Evolutionary conservation across 1,284 basidiomycete genomes (phyloP).

Genomic region (Pisolithus thermaeus): DNA sequence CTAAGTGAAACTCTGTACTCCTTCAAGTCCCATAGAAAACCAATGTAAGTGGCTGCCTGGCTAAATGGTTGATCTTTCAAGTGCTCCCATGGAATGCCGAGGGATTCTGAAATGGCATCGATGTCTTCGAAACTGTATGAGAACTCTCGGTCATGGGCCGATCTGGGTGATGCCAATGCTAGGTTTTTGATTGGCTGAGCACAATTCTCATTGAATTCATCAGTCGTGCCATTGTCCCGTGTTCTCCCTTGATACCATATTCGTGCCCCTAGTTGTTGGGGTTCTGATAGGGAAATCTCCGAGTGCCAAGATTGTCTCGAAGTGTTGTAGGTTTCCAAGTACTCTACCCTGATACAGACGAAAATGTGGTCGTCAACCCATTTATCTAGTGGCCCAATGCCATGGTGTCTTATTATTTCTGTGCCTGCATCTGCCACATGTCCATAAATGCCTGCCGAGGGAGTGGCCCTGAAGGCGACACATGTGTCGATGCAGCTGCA

Average conservation of each 20-base stretch:
- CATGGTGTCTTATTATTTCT: not conserved
- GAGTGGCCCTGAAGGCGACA: not conserved
- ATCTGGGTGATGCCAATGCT: slow-evolving; percentile 6
- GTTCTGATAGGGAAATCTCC: no score
- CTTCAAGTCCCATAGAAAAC: slow-evolving; percentile 3
- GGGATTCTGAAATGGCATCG: slow-evolving; percentile 17
- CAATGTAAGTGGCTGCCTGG: no score
- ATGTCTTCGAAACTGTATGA: slow-evolving; percentile 27
- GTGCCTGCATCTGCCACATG: not conserved
- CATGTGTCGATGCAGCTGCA: not conserved
- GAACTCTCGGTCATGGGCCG: slow-evolving; percentile 11
- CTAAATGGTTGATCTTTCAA: slow-evolving; percentile 16
- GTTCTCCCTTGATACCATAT: slow-evolving; percentile 11
- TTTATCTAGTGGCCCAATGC: slow-evolving; percentile 2
- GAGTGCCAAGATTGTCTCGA: no score
- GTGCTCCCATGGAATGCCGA: slow-evolving; percentile 30
- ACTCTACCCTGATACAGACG: not conserved
- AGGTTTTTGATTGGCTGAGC: slow-evolving; percentile 17
- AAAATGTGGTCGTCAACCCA: slow-evolving; percentile 2
- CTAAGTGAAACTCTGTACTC: not conserved
- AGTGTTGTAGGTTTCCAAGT: not conserved
- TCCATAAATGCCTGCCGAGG: not conserved
- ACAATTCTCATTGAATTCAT: slow-evolving; percentile 31
- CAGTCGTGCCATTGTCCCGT: not conserved
- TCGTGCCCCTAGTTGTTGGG: no score